Base-by-base conservation (phyloP, 306 rosid species). In the Glycine soja region DNA sequence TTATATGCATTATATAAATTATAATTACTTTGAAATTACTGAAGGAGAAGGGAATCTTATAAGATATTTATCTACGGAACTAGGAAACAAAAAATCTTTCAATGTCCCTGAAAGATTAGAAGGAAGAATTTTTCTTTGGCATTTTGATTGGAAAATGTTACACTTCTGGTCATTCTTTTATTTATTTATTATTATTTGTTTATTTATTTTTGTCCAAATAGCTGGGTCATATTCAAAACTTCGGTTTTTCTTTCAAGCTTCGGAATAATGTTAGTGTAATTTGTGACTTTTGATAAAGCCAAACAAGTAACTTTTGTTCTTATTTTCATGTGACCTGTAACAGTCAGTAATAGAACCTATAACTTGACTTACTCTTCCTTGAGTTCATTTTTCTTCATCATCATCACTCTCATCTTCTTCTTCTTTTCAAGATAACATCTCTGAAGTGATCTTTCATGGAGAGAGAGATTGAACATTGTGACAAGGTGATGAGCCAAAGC, bases 391-490 rank as follows among this genome's bases (percentile, higher is more conserved):
- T 64, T 64, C 47, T 36, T 36, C 69, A 63, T 63, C 69, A 34
- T 63, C 43, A 24, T 3, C 3, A 9, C 3, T 45, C 24, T 43
- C 80, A 3, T n/a, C n/a, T n/a, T 0, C 50, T 52, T 38, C 78
- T 59, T 75, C 2, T 19, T 45, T 30, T 46, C 46, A 59, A 61
- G 59, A 13, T 42, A 24, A 62, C 68, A 62, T 10, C 16, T 5
- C 42, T 62, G 16, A 64, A 64, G 47, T 64, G 19, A 64, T 32
- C 43, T 64, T 64, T 11, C n/a, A 24, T 10, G n/a, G n/a, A 36
- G 10, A 64, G 70, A 66, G 62, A 81, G 53, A 82, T 51, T 69
- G 50, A 38, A 50, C 47, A 59, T 7, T 70, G 32, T 51, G 77
- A 63, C 9, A 63, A 36, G 19, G 47, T 64, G 70, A 14, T 34